Evolutionary conservation across 331 rosid species (phyloP).

Genomic region (Dryas integrifolia): DNA sequence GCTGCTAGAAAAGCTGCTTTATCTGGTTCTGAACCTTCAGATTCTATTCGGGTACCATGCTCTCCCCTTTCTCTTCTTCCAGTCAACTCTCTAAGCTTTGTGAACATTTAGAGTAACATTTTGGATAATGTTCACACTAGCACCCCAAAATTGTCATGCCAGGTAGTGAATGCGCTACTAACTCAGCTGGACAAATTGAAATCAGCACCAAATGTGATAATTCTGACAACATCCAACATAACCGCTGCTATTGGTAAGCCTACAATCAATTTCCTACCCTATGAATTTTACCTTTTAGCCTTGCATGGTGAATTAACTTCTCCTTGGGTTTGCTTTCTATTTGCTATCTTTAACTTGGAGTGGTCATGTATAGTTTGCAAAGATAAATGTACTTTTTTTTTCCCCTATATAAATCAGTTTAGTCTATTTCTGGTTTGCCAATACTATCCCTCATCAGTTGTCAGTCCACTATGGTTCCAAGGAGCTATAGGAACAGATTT

Average conservation of each 20-base stretch:
- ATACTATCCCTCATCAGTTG: not conserved
- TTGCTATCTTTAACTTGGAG: not conserved
- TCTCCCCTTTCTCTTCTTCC: slow-evolving; percentile 14
- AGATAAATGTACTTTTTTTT: not conserved
- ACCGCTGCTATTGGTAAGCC: slow-evolving; percentile 96
- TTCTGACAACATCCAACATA: slow-evolving; percentile 91
- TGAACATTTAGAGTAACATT: not conserved
- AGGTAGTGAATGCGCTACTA: slow-evolving; percentile 94
- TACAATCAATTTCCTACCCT: slow-evolving; percentile 15
- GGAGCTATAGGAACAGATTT: not conserved
- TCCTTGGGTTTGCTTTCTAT: not conserved
- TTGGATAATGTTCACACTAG: not conserved
- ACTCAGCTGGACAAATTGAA: slow-evolving; percentile 97
- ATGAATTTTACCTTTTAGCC: slow-evolving; percentile 15
- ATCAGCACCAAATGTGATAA: slow-evolving; percentile 88
- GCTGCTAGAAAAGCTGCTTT: slow-evolving; percentile 96
- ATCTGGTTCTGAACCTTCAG: slow-evolving; percentile 99
- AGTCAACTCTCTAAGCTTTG: not conserved
- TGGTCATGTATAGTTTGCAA: not conserved
- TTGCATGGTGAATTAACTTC: not conserved
- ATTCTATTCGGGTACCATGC: slow-evolving; percentile 79
- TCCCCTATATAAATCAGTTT: not conserved
- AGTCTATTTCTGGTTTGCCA: not conserved
- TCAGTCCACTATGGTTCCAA: not conserved
- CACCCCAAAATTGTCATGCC: slow-evolving; percentile 41